Evolutionary conservation across 257 asterid species (phyloP).

Genomic region (Gardenia jasminoides): DNA sequence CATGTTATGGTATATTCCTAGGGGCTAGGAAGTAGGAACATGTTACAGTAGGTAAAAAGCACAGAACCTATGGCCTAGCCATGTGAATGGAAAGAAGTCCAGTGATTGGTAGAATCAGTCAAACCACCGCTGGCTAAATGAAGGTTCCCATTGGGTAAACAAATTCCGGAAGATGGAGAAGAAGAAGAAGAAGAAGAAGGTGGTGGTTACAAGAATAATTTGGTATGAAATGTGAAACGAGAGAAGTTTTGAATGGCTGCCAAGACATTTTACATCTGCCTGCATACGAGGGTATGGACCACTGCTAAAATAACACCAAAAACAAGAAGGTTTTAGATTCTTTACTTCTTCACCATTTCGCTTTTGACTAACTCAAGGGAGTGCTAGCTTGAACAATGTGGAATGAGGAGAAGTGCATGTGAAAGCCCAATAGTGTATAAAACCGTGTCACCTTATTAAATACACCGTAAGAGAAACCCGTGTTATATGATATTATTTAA

Average conservation of each 20-base stretch:
- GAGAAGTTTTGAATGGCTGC: background rate
- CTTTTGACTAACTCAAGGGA: conserved; percentile 1
- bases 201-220: background rate
- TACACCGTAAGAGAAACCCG: background rate
- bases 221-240: background rate
- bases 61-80: background rate
- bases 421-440: background rate
- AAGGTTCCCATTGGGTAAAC: background rate
- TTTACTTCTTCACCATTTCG: background rate
- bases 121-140: background rate
- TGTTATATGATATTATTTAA: background rate
- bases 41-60: background rate
- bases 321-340: background rate
- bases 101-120: background rate
- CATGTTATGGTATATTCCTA: too few relatives aligned
- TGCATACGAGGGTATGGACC: conserved; percentile 2
- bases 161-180: too few relatives aligned
- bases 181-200: background rate
- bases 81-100: background rate
- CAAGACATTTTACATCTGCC: too few relatives aligned
- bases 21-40: too few relatives aligned
- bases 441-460: background rate
- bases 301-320: background rate
- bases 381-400: background rate
- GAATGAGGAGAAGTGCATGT: background rate